Evolutionary conservation across 1,284 basidiomycete genomes (phyloP).

Genomic region (Trichosporon faecale): DNA sequence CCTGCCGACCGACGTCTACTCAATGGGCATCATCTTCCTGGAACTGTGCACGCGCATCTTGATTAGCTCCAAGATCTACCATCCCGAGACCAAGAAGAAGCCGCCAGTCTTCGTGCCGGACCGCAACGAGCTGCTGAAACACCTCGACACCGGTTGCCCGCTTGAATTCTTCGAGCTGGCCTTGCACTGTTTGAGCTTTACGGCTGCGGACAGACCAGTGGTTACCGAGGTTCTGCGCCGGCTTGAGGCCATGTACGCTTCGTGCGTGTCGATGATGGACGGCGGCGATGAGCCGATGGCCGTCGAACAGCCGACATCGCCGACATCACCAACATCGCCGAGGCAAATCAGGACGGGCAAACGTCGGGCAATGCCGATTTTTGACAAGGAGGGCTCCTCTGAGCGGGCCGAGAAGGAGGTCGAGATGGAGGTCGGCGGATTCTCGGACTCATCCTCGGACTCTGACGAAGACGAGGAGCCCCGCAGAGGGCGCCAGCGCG

Average conservation of each 20-base stretch:
- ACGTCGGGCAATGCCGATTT: constrained; percentile 47
- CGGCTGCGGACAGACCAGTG: constrained; percentile 68
- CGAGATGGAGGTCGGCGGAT: constrained; percentile 8
- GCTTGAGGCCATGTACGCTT: constrained; percentile 72
- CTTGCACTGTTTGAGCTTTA: constrained; percentile 70
- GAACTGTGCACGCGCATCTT: constrained; percentile 83
- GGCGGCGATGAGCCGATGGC: constrained; percentile 54
- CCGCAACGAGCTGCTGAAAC: constrained; percentile 61
- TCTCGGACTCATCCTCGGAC: background rate
- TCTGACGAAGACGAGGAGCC: constrained; percentile 1
- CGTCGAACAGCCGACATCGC: constrained; percentile 71
- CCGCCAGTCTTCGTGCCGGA: constrained; percentile 74
- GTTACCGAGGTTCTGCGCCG: constrained; percentile 72
- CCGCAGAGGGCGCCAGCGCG: background rate
- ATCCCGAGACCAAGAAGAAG: constrained; percentile 58
- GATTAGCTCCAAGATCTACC: constrained; percentile 72
- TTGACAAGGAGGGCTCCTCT: constrained; percentile 28
- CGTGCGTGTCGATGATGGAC: constrained; percentile 67
- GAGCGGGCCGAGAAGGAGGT: constrained; percentile 7
- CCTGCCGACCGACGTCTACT: constrained; percentile 90
- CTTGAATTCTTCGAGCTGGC: constrained; percentile 70
- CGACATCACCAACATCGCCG: constrained; percentile 67
- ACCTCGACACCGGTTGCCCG: constrained; percentile 64
- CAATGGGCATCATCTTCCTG: constrained; percentile 89
- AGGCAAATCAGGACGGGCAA: constrained; percentile 58